phyloP scores from a whole-genome alignment of 331 rosid species.

The Malus hybrid region DNA sequence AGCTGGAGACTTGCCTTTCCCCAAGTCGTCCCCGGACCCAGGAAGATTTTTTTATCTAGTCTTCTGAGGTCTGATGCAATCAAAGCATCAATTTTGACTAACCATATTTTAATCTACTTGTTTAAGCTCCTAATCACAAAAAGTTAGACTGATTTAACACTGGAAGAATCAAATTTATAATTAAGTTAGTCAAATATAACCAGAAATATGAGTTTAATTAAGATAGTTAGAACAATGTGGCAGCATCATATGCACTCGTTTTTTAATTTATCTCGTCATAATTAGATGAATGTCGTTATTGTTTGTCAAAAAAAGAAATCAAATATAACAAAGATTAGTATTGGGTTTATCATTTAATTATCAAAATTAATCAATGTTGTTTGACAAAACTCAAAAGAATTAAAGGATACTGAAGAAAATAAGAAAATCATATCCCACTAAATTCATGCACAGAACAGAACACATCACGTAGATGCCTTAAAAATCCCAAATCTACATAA shows the following conservation, averaged over 20 bases:
- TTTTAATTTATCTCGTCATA: too few relatives aligned
- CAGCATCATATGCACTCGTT: fast-evolving
- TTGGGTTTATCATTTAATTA: background rate
- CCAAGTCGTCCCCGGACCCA: background rate
- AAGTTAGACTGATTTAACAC: background rate
- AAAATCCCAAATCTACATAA: background rate
- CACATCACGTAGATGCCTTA: too few relatives aligned
- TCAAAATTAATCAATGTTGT: background rate
- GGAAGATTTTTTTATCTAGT: background rate
- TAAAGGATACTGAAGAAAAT: background rate
- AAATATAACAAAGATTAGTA: too few relatives aligned
- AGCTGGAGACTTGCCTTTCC: background rate
- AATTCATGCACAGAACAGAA: too few relatives aligned
- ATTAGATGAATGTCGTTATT: too few relatives aligned
- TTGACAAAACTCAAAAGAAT: background rate
- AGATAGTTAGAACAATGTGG: fast-evolving
- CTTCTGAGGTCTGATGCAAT: background rate
- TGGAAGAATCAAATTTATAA: too few relatives aligned
- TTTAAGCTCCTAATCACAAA: background rate
- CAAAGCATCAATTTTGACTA: background rate
- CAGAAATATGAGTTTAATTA: too few relatives aligned
- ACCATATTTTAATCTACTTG: background rate
- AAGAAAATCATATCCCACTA: background rate
- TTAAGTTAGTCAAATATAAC: too few relatives aligned
- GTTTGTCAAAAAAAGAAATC: too few relatives aligned